A percentile compares a stretch with the other conserved stretches of the same genome.
Evolutionary conservation across 2,329 filamentous ascomycete species (phyloP).

Genomic region (Aspergillus pseudoviridinutans): DNA sequence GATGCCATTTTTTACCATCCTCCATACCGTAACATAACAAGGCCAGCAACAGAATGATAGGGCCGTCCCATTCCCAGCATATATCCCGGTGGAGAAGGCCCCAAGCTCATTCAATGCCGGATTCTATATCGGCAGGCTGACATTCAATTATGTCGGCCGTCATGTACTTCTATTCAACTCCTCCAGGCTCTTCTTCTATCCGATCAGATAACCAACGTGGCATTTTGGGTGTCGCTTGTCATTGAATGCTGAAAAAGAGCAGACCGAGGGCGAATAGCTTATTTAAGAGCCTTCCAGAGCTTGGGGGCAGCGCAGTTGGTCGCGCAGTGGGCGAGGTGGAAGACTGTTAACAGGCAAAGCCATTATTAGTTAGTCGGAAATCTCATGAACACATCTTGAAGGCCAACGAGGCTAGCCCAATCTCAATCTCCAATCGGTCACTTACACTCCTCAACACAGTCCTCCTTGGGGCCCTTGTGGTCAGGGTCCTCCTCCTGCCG

Average conservation of each 20-base stretch:
- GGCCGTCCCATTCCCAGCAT: background rate
- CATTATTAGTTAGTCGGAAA: background rate
- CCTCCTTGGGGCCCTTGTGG: constrained; percentile 73
- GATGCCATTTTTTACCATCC: constrained; percentile 17
- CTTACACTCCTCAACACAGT: constrained; percentile 99
- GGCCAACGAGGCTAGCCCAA: background rate
- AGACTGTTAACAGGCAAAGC: constrained; percentile 59
- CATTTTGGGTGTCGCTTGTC: background rate
- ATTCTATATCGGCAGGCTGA: constrained; percentile 3
- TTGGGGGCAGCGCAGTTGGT: constrained; percentile 90
- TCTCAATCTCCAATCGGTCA: constrained; percentile 21
- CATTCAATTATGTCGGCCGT: constrained; percentile 1
- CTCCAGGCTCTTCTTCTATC: constrained; percentile 9
- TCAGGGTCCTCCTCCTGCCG: constrained; percentile 63
- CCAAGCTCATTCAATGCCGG: background rate
- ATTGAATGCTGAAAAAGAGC: constrained; percentile 11
- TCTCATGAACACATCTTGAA: background rate
- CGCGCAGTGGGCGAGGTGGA: constrained; percentile 97
- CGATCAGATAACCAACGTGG: background rate
- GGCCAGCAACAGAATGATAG: constrained; percentile 15
- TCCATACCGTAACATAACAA: constrained; percentile 7
- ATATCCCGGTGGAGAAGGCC: background rate
- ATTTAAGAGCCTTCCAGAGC: constrained; percentile 90
- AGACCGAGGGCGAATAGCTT: constrained; percentile 42
- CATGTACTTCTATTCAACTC: background rate